Base-by-base conservation (phyloP, 352 stramenopile species). In the Phytophthora sp. region DNA sequence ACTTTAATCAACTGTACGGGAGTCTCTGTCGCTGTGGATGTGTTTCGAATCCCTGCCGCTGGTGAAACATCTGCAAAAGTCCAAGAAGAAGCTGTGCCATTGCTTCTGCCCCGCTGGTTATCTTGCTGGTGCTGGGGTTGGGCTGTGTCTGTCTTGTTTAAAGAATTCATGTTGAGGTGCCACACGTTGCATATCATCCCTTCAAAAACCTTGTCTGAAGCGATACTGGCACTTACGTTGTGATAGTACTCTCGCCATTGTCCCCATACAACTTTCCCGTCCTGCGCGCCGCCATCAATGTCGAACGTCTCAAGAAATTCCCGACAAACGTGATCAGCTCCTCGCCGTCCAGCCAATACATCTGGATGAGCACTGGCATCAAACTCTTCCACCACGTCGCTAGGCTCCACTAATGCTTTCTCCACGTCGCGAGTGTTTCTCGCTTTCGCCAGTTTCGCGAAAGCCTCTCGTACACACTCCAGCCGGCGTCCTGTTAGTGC, bases 201-300 rank as follows among this genome's bases (percentile, higher is more conserved):
- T 67, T 96, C 89, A 57, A 98, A 98, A 52, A 93, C 95, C 53
- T 97, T 87, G 63, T 98, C 89, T 50, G 92, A 80, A 30, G 96
- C 91, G 57, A 98, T 94, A 44, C 75, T 89, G 5, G 88, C 89
- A 45, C 83, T 94, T 4, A 98, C 73, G 71, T 96, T 96, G 36
- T 89, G 74, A 69, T 98, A 98, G 74, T 98, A 98, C 39, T 92
- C 73, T 15, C 68, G 63, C 83, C 82, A 94, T 61, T 91, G 79
- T 3, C 74, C 66, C 71, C 72, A 88, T 46, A 78, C 81, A 54
- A 94, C 79, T 44, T 91, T 88, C 49, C 85, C 86, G 21, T 94
- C 80, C 57, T 88, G 77, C 12, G 52, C 29, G 16, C 82, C 54
- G 15, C 79, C 77, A 36, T 91, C 83, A 36, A 92, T 83, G 47